Evolutionary conservation across 495 filamentous ascomycete genomes (phyloP), one percentile per base, ranked within the genome.

Genomic region (Polyplosphaeria fusca): DNA sequence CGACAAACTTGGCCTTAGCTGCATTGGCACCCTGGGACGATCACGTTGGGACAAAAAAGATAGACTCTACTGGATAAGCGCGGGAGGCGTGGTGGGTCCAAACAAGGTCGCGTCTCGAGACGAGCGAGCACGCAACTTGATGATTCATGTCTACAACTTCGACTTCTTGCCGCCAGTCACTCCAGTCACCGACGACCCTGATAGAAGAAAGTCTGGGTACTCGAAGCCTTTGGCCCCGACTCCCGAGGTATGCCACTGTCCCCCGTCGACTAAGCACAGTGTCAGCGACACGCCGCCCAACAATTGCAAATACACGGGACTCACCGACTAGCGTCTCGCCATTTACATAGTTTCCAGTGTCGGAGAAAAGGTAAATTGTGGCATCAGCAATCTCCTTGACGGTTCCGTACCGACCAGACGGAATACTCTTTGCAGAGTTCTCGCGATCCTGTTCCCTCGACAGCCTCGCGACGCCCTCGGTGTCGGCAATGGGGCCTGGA

Each of bases 361-460:
- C 86, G 22, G 83, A 84, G 60, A 96, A 90, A 20, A 96, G 70
- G 61, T 82, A 97, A 0, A 97, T 83, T 0, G 91, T 95, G 14
- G 91, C 88, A 73, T 98, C 91, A 0, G 91, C 87, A 65, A 98
- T 91, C 63, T 98, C 92, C 52, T 83, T 83, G 7, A 95, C 81
- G 0, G 78, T 82, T n/a, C 92, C 93, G 58, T 79, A 79, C 44
- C 89, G 76, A 12, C 89, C 88, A 0, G 86, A 68, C 0, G 93
- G 93, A 19, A 87, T 70, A 4, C 23, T 53, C 58, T 70, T 73
- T 48, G 49, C 58, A 30, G 69, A 71, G 7, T 54, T 45, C 19
- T 73, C 60, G 4, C 66, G 58, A n/a, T 71, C 60, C 40, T 67
- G 74, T 55, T 72, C 70, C 26, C 55, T 60, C 0, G 59, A 43